Conservation (phyloP, 495 filamentous ascomycete species). For the Hyaloscypha finlandica region DNA sequence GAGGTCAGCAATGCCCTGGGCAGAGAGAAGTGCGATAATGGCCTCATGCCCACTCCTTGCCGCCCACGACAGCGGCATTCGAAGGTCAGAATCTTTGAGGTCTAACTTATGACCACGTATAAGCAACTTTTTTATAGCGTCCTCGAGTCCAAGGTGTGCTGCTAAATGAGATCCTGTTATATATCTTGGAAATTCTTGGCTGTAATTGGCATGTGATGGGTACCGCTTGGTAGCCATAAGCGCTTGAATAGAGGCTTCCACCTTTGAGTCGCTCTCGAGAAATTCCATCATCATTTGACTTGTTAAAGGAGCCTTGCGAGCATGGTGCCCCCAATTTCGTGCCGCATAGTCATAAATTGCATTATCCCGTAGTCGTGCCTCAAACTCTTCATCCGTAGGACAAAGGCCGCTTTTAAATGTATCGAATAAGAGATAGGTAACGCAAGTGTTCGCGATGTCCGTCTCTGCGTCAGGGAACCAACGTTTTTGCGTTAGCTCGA, state of each 20-base stretch:
- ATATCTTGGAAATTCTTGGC: constrained; percentile 16
- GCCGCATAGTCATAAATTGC: constrained; percentile 22
- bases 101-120: neutral
- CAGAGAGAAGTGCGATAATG: no score
- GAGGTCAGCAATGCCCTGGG: no score
- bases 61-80: constrained; percentile 37
- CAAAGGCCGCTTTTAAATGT: constrained; percentile 22
- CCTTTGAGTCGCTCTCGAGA: constrained; percentile 26
- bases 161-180: constrained; percentile 31
- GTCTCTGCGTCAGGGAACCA: constrained; percentile 42
- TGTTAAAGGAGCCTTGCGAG: constrained; percentile 23
- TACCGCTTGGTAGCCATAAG: constrained; percentile 8
- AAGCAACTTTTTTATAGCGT: neutral
- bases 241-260: constrained; percentile 18
- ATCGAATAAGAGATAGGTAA: constrained; percentile 45
- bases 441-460: constrained; percentile 41
- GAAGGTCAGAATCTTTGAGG: constrained; percentile 12
- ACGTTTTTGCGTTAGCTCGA: constrained; percentile 38
- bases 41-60: no score
- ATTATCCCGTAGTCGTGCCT: constrained; percentile 26
- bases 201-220: constrained; percentile 1
- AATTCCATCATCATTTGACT: constrained; percentile 19
- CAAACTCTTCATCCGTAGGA: constrained; percentile 33
- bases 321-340: constrained; percentile 42
- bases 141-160: constrained; percentile 30